A percentile compares a stretch with the other conserved stretches of the same genome.
These are phyloP conservation scores for Geotrichum bryndzae DNA, from an alignment of 1,139 yeast genomes.

Conservation along the genomic window DNA sequence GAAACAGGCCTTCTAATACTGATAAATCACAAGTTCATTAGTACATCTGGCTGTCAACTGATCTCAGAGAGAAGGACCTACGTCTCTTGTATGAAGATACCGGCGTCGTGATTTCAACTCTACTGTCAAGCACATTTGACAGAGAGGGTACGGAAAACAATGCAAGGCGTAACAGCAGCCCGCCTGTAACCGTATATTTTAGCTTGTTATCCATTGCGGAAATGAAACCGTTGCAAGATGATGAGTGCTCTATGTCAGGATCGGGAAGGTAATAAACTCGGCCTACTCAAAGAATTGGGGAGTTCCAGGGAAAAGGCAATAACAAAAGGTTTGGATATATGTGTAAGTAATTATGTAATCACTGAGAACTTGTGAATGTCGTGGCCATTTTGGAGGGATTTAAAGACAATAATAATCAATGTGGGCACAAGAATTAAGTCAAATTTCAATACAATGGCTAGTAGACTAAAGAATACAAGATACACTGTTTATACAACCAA, in stretches of 20 bases:
- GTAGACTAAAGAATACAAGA: background rate
- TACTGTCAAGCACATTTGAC: conserved; percentile 40
- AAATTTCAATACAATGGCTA: background rate
- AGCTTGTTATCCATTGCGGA: conserved; percentile 7
- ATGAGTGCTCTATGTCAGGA: background rate
- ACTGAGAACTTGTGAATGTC: background rate
- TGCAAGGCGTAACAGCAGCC: conserved; percentile 23
- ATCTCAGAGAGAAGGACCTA: conserved; percentile 13
- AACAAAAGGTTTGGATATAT: background rate
- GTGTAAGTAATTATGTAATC: background rate
- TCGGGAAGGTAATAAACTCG: background rate
- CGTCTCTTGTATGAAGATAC: conserved; percentile 55
- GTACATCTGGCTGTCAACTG: background rate
- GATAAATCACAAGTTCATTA: conserved; percentile 31
- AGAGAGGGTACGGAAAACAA: conserved; percentile 14
- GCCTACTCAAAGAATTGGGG: background rate
- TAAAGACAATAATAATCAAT: background rate
- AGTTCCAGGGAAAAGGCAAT: background rate
- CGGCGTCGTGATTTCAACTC: conserved; percentile 78
- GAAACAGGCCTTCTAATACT: conserved; percentile 73
- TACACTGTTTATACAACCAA: background rate
- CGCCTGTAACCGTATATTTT: conserved; percentile 14
- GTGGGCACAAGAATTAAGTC: background rate
- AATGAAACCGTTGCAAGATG: background rate
- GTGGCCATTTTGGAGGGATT: background rate